Conservation (phyloP, 345 rosid species). For the Eucalyptus regnans region DNA sequence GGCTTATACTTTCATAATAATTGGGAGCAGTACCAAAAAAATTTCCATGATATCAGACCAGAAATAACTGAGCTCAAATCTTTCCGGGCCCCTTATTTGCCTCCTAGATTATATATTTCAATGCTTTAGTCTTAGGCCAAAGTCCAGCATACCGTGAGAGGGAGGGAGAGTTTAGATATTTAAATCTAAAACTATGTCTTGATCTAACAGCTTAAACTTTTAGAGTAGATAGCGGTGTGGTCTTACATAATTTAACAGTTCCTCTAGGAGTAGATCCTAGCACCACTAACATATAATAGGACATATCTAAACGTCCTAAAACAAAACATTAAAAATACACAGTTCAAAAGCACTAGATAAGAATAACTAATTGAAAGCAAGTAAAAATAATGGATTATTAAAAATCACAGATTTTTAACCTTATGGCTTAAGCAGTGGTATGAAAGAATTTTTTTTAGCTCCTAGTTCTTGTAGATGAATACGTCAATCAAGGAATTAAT, state of each 20-base stretch:
- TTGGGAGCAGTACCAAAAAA: neutral
- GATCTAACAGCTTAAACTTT: neutral
- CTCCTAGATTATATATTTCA: neutral
- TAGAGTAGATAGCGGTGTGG: neutral
- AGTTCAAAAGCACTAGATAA: neutral
- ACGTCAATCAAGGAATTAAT: neutral
- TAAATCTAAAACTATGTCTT: neutral
- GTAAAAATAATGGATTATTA: neutral
- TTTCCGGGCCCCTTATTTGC: neutral
- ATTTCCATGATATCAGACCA: neutral
- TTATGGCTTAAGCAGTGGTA: neutral
- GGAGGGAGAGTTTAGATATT: neutral
- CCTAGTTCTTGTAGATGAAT: neutral
- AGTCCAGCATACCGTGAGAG: neutral
- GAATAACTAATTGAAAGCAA: neutral
- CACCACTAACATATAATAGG: neutral
- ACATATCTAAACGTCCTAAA: neutral
- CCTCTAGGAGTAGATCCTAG: neutral
- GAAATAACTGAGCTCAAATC: neutral
- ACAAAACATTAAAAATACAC: neutral
- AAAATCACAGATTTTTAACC: neutral
- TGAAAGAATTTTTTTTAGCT: neutral
- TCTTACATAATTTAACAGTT: neutral
- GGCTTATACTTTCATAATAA: neutral
- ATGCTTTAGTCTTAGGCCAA: neutral